Percentiles rank a stretch among this genome's conserved stretches.
Evolutionary conservation across 176 grass and related monocot genomes (phyloP).

Genomic region (Oryza glumipatula): DNA sequence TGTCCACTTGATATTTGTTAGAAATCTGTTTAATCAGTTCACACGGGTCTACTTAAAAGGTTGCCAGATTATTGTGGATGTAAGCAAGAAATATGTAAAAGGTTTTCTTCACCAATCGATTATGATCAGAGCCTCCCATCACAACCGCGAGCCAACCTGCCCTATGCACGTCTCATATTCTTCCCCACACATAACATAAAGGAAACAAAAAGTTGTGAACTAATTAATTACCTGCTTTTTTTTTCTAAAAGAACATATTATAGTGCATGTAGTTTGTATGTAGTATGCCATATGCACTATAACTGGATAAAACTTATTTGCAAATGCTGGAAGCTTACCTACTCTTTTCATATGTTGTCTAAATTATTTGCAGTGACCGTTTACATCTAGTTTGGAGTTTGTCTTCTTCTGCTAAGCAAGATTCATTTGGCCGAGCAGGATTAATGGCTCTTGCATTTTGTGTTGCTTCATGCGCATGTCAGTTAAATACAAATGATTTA

Average conservation of each 20-base stretch:
- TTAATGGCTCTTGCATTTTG: constrained; percentile 94
- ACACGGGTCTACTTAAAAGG: background rate
- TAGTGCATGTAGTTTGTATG: background rate
- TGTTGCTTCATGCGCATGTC: constrained; percentile 66
- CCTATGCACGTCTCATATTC: background rate
- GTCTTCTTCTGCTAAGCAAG: constrained; percentile 70
- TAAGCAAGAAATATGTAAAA: background rate
- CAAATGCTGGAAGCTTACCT: constrained; percentile 9
- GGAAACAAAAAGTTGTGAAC: constrained; percentile 17
- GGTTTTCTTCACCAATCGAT: background rate
- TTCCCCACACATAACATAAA: background rate
- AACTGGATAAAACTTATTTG: constrained; percentile 4
- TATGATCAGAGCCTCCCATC: background rate
- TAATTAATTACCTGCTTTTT: background rate
- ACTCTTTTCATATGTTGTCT: constrained; percentile 35
- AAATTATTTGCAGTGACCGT: constrained; percentile 62
- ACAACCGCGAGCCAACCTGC: background rate
- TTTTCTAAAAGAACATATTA: constrained; percentile 10
- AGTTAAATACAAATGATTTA: constrained; percentile 51
- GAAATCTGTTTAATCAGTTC: background rate
- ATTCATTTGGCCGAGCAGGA: constrained; percentile 90
- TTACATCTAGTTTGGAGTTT: constrained; percentile 75
- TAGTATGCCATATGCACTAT: background rate
- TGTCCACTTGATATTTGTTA: background rate
- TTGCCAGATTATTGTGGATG: background rate